Base-by-base conservation (phyloP, 179 eudicot genomes). In the Spergularia azorica region DNA sequence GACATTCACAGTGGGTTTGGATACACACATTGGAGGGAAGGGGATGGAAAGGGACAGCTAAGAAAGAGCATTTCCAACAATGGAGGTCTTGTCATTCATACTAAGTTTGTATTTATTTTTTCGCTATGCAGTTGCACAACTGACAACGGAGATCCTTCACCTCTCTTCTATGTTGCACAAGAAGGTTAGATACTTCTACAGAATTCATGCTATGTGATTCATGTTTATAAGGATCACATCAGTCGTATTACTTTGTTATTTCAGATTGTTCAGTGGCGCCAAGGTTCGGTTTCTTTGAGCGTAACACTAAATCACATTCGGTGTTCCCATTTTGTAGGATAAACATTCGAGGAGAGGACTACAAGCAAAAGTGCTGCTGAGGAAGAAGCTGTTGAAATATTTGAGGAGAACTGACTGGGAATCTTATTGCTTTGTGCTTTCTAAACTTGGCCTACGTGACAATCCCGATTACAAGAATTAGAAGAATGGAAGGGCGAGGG, bases 321-420 rank as follows among this genome's bases (percentile, higher is more conserved):
- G 1, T 26, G 63, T 56, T 70, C 2, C 32, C 20, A 21, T 70
- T 38, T 41, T 36, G 11, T 75, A 95, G 99, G 98, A 93, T 83
- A 95, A 91, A 83, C 99, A 95, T 84, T 95, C 98, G 58, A 83
- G 89, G 50, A 84, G 79, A 75, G 99, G 98, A 32, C 90, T 93
- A 71, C 86, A 74, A 71, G 90, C 79, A 21, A 93, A 93, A 92
- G 94, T 93, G 73, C 90, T 89, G 65, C 79, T 71, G 83, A 88
- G 99, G 89, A 95, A 95, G 91, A 91, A 87, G 64, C 84, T 93
- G 81, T 77, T 95, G 89, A 95, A 89, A 76, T 93, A 95, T 79
- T 85, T 95, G 10, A 70, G 96, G 64, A 86, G 96, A 82, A 95
- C 94, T 0, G 97, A 95, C 82, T 91, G 92, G 94, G 98, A 93